Evolutionary conservation across 345 rosid genomes (phyloP).

Genomic region (Gossypium bickii): DNA sequence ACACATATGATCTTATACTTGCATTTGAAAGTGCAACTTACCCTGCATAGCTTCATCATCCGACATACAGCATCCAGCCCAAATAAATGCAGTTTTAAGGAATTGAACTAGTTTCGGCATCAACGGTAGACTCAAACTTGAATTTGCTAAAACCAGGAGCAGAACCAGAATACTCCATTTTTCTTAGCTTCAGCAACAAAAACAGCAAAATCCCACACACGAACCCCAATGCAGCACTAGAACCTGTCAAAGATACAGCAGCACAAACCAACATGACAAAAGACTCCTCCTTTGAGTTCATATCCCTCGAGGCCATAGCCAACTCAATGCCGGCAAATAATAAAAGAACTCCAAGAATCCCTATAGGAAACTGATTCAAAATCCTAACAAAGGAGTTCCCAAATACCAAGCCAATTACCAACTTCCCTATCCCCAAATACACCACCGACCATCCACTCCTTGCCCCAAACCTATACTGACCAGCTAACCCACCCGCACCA

Average conservation of each 20-base stretch:
- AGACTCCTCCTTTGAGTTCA: constrained; percentile 67
- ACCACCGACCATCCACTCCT: constrained; percentile 71
- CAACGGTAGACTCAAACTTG: constrained; percentile 1
- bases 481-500: constrained; percentile 87
- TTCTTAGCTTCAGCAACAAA: constrained; percentile 65
- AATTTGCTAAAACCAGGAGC: neutral
- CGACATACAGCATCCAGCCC: neutral
- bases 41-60: neutral
- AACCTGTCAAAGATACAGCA: constrained; percentile 78
- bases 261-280: constrained; percentile 85
- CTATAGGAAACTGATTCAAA: constrained; percentile 65
- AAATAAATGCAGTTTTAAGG: neutral
- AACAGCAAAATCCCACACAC: constrained; percentile 66
- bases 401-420: constrained; percentile 62
- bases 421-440: constrained; percentile 62
- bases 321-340: constrained; percentile 80
- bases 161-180: constrained; percentile 29
- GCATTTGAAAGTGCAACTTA: neutral
- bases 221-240: constrained; percentile 87
- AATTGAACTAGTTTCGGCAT: constrained; percentile 12
- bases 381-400: constrained; percentile 84
- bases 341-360: constrained; percentile 79
- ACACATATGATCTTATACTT: neutral
- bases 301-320: constrained; percentile 83
- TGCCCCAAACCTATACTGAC: constrained; percentile 83